Conservation (phyloP, 495 filamentous ascomycete genomes). For the Gamarada debralockiae region DNA sequence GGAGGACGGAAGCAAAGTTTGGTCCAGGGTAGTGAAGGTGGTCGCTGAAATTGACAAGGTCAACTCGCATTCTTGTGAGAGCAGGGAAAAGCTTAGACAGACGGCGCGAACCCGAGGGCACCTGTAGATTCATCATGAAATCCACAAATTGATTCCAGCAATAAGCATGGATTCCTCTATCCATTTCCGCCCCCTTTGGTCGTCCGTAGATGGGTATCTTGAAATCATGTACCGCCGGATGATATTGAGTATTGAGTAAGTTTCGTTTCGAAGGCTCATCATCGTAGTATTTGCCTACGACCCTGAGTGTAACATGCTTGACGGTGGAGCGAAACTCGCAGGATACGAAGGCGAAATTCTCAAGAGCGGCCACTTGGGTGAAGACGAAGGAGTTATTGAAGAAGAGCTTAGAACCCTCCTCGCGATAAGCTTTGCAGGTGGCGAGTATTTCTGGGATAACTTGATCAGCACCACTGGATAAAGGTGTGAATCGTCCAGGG, state of each 20-base stretch:
- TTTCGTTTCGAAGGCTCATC: constrained; percentile 33
- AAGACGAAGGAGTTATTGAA: constrained; percentile 43
- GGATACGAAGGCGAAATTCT: constrained; percentile 34
- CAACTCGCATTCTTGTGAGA: constrained; percentile 38
- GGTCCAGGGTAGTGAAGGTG: constrained; percentile 28
- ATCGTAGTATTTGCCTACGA: constrained; percentile 44
- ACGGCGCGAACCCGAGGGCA: constrained; percentile 11
- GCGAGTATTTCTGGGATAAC: constrained; percentile 24
- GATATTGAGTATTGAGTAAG: constrained; percentile 25
- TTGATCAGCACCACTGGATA: too few relatives aligned
- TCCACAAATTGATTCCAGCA: constrained; percentile 43
- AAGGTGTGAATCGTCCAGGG: too few relatives aligned
- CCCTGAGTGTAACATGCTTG: constrained; percentile 37
- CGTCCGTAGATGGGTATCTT: constrained; percentile 29
- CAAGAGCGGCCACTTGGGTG: constrained; percentile 37
- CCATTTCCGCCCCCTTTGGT: constrained; percentile 29
- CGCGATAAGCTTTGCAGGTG: constrained; percentile 36
- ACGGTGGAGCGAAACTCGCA: constrained; percentile 30
- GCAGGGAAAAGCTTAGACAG: constrained; percentile 36
- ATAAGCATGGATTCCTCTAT: constrained; percentile 42
- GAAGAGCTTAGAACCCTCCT: constrained; percentile 40
- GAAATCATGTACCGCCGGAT: constrained; percentile 26
- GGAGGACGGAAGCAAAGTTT: constrained; percentile 31
- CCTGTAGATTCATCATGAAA: constrained; percentile 35
- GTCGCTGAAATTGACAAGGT: constrained; percentile 43